A percentile compares a stretch with the other conserved stretches of the same genome.
phyloP scores from a whole-genome alignment of 2,329 filamentous ascomycete genomes.

The Claviceps digitariae region DNA sequence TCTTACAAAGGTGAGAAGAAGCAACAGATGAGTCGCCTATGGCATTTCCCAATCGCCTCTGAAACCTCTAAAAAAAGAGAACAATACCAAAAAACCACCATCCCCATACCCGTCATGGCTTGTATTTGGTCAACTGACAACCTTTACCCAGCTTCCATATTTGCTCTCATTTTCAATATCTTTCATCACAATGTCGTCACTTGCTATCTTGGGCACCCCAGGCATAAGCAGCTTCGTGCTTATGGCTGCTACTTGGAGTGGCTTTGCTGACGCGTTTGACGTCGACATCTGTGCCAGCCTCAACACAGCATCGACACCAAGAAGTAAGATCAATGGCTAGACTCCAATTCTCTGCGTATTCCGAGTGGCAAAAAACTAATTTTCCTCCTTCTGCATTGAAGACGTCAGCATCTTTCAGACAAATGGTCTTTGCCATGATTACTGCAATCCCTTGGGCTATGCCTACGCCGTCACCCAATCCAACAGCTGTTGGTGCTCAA shows the following conservation, averaged over 20 bases:
- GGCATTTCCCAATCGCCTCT: no score
- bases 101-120: no score
- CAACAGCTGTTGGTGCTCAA: constrained; percentile 60
- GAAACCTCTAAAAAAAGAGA: no score
- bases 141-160: background rate
- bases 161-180: background rate
- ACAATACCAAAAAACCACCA: no score
- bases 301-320: constrained; percentile 21
- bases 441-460: constrained; percentile 38
- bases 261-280: constrained; percentile 14
- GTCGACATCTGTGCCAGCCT: constrained; percentile 22
- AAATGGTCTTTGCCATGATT: constrained; percentile 51
- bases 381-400: constrained; percentile 14
- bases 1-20: background rate
- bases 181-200: background rate
- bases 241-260: constrained; percentile 12
- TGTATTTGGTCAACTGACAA: background rate
- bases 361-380: background rate
- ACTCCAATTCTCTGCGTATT: background rate
- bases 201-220: background rate
- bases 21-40: background rate
- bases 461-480: constrained; percentile 57
- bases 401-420: constrained; percentile 49
- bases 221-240: constrained; percentile 7
- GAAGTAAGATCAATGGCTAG: constrained; percentile 16